Conservation (phyloP, 352 stramenopile species). For the Phytophthora pluvialis region DNA sequence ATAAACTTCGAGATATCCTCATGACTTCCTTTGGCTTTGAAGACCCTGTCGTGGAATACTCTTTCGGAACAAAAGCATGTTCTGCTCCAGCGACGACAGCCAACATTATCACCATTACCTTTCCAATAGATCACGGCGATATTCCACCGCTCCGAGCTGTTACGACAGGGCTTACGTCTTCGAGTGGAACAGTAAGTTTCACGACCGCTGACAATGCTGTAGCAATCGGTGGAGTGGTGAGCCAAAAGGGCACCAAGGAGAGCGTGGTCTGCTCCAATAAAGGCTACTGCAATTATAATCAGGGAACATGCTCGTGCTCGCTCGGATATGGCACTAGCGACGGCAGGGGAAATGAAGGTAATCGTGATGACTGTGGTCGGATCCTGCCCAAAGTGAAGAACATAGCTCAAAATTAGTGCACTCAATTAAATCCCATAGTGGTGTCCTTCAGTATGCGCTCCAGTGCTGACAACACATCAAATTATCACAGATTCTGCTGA, state of each 20-base stretch:
- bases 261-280: conserved; percentile 88
- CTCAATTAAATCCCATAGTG: neutral
- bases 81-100: conserved; percentile 33
- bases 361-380: conserved; percentile 70
- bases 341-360: conserved; percentile 60
- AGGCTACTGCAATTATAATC: conserved; percentile 80
- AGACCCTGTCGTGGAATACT: conserved; percentile 57
- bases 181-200: conserved; percentile 29
- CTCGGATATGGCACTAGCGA: conserved; percentile 67
- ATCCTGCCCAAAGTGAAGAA: conserved; percentile 26
- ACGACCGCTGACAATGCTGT: conserved; percentile 48
- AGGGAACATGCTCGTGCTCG: conserved; percentile 56
- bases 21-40: conserved; percentile 54
- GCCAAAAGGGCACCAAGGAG: conserved; percentile 89
- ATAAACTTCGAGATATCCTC: conserved; percentile 63
- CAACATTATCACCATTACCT: conserved; percentile 69
- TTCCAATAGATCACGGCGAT: conserved; percentile 55
- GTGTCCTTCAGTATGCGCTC: too few relatives aligned
- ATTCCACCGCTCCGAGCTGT: conserved; percentile 54
- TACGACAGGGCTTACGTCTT: conserved; percentile 35
- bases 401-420: conserved; percentile 12
- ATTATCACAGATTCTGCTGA: neutral
- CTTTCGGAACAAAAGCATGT: conserved; percentile 41
- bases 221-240: conserved; percentile 42
- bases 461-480: too few relatives aligned